Evolutionary conservation across 2,329 filamentous ascomycete genomes (phyloP).

Genomic region (Xylariaceae sp.): DNA sequence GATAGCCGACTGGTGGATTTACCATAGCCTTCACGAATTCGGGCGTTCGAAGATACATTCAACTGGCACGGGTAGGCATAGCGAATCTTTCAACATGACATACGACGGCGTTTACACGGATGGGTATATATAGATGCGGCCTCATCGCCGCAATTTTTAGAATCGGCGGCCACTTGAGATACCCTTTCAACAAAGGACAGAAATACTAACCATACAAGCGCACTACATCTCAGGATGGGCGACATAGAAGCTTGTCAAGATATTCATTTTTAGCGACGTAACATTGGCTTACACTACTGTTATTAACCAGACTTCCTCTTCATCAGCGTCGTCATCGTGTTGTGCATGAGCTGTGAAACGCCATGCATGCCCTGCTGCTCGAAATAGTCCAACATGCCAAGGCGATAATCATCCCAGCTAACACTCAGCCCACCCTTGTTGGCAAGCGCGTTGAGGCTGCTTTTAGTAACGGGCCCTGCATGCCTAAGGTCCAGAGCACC

Average conservation of each 20-base stretch:
- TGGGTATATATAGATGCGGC: background rate
- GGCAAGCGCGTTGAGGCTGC: slow-evolving; percentile 58
- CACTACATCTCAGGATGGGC: too few species aligned
- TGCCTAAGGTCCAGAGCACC: slow-evolving; percentile 46
- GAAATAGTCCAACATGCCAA: slow-evolving; percentile 66
- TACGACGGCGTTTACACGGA: too few species aligned
- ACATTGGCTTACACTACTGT: background rate
- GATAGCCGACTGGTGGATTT: too few species aligned
- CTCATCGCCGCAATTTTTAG: background rate
- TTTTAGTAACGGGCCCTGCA: slow-evolving; percentile 66
- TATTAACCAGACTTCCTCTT: slow-evolving; percentile 30
- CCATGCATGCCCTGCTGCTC: slow-evolving; percentile 61
- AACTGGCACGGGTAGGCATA: too few species aligned
- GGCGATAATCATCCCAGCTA: slow-evolving; percentile 69
- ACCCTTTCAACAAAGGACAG: slow-evolving; percentile 30
- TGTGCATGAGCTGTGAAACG: slow-evolving; percentile 69
- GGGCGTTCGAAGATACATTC: background rate
- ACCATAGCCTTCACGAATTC: slow-evolving; percentile 6
- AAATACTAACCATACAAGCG: slow-evolving; percentile 1
- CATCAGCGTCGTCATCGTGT: slow-evolving; percentile 73
- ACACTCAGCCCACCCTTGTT: slow-evolving; percentile 62
- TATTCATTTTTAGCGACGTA: too few species aligned
- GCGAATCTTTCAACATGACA: too few species aligned
- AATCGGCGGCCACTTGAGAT: slow-evolving; percentile 18
- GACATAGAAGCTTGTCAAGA: too few species aligned